These are phyloP conservation scores for Firmiana major DNA, from an alignment of 345 rosid genomes.

Conservation along the genomic window DNA sequence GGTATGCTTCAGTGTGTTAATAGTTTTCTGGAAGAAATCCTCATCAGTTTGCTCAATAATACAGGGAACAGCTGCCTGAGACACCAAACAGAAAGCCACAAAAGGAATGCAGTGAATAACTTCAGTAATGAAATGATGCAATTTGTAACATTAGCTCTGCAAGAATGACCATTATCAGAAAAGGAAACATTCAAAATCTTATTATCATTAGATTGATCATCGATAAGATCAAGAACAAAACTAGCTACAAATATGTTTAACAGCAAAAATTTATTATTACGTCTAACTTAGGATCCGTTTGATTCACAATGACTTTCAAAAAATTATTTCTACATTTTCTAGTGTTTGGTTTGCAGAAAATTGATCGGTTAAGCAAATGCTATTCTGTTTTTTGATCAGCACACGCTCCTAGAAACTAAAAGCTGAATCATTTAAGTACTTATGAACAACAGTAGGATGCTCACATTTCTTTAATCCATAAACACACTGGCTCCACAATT, in stretches of 20 bases:
- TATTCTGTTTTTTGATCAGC: background rate
- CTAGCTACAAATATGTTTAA: too few species aligned
- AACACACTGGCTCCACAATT: background rate
- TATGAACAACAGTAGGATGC: background rate
- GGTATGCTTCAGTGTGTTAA: conserved; percentile 50
- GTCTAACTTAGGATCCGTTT: too few species aligned
- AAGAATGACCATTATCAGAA: background rate
- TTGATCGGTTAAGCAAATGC: too few species aligned
- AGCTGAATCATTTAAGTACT: background rate
- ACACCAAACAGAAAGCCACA: background rate
- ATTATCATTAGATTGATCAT: background rate
- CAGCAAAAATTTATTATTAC: background rate
- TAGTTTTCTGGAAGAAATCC: conserved; percentile 58
- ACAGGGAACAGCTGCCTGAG: conserved; percentile 73
- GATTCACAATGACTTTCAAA: too few species aligned
- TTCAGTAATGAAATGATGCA: background rate
- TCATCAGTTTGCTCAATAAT: conserved; percentile 67
- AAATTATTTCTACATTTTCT: too few species aligned
- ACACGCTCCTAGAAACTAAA: too few species aligned
- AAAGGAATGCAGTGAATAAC: background rate
- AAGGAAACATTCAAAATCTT: background rate
- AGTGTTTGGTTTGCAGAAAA: too few species aligned
- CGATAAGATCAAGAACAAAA: too few species aligned
- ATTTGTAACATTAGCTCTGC: background rate
- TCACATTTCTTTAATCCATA: background rate